Base-by-base conservation (phyloP, 768 basidiomycete genomes). In the Leccinum uliginosum region DNA sequence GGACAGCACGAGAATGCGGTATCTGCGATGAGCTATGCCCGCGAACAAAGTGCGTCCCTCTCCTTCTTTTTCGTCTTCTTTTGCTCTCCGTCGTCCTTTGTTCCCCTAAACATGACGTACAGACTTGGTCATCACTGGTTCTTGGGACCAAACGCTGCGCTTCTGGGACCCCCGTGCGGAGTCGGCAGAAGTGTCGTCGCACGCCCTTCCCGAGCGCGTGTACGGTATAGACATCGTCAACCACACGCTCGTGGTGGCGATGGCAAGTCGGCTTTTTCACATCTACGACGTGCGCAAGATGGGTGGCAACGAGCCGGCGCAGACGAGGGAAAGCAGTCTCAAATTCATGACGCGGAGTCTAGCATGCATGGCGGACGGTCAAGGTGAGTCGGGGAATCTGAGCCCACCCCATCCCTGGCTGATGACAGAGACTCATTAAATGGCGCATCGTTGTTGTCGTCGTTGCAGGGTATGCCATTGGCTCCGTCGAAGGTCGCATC, bases 311-410 rank as follows among this genome's bases (percentile, higher is more conserved):
- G 74, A 78, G 52, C 87, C 91, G 0, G 78, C 83, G 52, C 91
- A 94, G 66, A 80, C 85, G 70, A 74, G 97, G 59, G 97, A 98
- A 74, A 93, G 91, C 69, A 93, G 91, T 62, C 73, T 99, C 58
- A 97, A 97, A 72, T 98, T 90, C 69, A 89, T 97, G 89, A 98
- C 95, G 40, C 77, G 93, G 56, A 87, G 87, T 48, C 72, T 99
- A 53, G 91, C 89, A 14, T 93, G 91, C 67, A 98, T 98, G 95
- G 79, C 83, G 2, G 90, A 92, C 69, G 94, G 95, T 2, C 83
- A 93, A 75, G 95, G 94, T 90, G 59, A 43, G 79, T 49, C 11
- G 9, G 19, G n/a, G n/a, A 38, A 40, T 0, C 21, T 23, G 43
- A 44, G 23, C 19, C 35, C 10, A n/a, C n/a, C 1, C 3, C 17